phyloP scores from a whole-genome alignment of 208 protist genomes.

The Trypanosomatidae sp. region DNA sequence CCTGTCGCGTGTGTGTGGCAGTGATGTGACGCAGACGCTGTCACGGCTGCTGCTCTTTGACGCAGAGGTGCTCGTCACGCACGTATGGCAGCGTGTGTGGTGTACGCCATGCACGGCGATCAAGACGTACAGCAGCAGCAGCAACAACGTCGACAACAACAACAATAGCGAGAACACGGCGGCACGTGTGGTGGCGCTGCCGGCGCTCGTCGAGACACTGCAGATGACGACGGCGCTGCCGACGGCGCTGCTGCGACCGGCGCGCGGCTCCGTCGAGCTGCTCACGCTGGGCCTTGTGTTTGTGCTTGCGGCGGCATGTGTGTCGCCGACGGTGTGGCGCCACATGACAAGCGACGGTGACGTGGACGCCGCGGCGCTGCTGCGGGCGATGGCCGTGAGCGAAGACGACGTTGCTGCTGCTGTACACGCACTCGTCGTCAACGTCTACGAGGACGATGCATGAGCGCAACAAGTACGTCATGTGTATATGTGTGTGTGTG shows the following conservation, averaged over 20 bases:
- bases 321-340: slow-evolving; percentile 8
- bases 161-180: neutral
- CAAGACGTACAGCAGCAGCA: neutral
- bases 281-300: slow-evolving; percentile 28
- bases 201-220: slow-evolving; percentile 9
- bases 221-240: neutral
- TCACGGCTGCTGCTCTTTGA: no score
- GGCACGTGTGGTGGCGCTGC: neutral
- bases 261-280: slow-evolving; percentile 32
- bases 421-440: slow-evolving; percentile 28
- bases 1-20: no score
- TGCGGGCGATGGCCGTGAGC: slow-evolving; percentile 17
- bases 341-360: slow-evolving; percentile 6
- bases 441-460: slow-evolving; percentile 10
- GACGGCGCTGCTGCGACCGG: slow-evolving; percentile 24
- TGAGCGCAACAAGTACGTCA: no score
- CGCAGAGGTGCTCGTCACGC: no score
- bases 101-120: neutral
- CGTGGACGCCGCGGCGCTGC: slow-evolving; percentile 22
- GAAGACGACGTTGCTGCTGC: slow-evolving; percentile 16
- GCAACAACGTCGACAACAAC: neutral
- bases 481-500: no score
- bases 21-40: no score
- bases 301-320: slow-evolving; percentile 17
- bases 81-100: neutral